These are phyloP conservation scores for Bipolaris sorokiniana DNA, from an alignment of 2,329 filamentous ascomycete species.

Conservation along the genomic window DNA sequence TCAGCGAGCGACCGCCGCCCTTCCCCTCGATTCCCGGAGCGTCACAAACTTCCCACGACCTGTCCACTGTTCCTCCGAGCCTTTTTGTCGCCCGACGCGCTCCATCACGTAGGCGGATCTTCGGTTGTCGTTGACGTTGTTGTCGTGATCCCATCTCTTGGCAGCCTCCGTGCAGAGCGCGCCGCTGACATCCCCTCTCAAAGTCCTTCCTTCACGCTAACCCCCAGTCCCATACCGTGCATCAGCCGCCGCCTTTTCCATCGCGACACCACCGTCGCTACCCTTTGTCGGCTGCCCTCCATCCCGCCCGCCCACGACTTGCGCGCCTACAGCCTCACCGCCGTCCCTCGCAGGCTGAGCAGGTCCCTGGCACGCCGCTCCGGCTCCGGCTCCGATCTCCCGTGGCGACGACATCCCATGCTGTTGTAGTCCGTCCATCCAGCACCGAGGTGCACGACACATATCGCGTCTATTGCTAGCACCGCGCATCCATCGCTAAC, in stretches of 20 bases:
- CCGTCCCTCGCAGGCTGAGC: constrained; percentile 2
- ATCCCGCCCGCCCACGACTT: constrained; percentile 9
- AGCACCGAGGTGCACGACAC: constrained; percentile 37
- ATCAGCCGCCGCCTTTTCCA: constrained; percentile 27
- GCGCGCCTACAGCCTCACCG: constrained; percentile 15
- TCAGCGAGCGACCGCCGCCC: constrained; percentile 17
- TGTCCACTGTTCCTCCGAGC: not conserved
- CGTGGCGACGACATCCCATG: constrained; percentile 42
- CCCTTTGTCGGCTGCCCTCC: constrained; percentile 10
- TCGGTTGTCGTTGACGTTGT: not conserved
- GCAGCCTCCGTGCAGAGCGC: constrained; percentile 14
- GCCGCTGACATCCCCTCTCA: constrained; percentile 16
- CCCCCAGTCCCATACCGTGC: constrained; percentile 21
- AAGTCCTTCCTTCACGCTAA: constrained; percentile 22
- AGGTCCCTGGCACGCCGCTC: constrained; percentile 21
- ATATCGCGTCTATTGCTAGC: constrained; percentile 17
- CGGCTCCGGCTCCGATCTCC: constrained; percentile 24
- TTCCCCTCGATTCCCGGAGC: constrained; percentile 7
- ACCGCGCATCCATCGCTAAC: constrained; percentile 23
- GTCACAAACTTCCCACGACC: constrained; percentile 11
- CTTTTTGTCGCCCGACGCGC: constrained; percentile 8
- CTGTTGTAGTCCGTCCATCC: constrained; percentile 30
- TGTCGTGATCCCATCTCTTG: constrained; percentile 15
- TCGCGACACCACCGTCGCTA: constrained; percentile 18
- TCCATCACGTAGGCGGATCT: constrained; percentile 6